phyloP scores from a whole-genome alignment of 1,284 basidiomycete species.

The Cryptococcus sp. region DNA sequence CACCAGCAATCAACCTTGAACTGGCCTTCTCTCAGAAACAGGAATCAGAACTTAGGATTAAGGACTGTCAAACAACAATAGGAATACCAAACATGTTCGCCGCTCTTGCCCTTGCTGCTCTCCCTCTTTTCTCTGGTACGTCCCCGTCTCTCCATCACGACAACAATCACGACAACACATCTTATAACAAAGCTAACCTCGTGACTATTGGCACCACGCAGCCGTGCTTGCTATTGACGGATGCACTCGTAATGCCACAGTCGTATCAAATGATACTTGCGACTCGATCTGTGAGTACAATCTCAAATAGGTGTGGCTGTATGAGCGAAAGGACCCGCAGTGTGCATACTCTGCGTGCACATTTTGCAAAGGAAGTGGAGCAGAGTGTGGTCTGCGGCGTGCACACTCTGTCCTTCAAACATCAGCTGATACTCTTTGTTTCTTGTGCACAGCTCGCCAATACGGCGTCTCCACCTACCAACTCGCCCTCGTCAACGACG shows the following conservation, averaged over 20 bases:
- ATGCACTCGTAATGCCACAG: slow-evolving; percentile 50
- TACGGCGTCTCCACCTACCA: slow-evolving; percentile 54
- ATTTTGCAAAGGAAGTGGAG: neutral
- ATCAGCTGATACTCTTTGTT: neutral
- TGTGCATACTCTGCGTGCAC: neutral
- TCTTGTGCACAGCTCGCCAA: slow-evolving; percentile 36
- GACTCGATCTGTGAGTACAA: slow-evolving; percentile 51
- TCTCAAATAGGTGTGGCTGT: neutral
- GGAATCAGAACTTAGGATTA: neutral
- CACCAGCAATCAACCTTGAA: neutral
- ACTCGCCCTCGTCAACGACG: slow-evolving; percentile 53
- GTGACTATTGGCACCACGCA: slow-evolving; percentile 2
- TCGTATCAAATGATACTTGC: slow-evolving; percentile 51
- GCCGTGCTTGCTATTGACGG: slow-evolving; percentile 40
- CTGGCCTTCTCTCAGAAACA: neutral
- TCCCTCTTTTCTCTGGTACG: slow-evolving; percentile 43
- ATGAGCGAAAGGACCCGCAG: neutral
- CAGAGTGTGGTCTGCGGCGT: neutral
- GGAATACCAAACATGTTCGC: slow-evolving; percentile 30
- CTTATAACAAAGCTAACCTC: no score
- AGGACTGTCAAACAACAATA: slow-evolving; percentile 12
- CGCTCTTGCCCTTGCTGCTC: slow-evolving; percentile 32
- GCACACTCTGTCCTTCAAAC: neutral
- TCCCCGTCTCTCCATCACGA: slow-evolving; percentile 7
- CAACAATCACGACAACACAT: neutral